These are phyloP conservation scores for Luvunga scandens DNA, from an alignment of 345 rosid genomes.

Conservation along the genomic window DNA sequence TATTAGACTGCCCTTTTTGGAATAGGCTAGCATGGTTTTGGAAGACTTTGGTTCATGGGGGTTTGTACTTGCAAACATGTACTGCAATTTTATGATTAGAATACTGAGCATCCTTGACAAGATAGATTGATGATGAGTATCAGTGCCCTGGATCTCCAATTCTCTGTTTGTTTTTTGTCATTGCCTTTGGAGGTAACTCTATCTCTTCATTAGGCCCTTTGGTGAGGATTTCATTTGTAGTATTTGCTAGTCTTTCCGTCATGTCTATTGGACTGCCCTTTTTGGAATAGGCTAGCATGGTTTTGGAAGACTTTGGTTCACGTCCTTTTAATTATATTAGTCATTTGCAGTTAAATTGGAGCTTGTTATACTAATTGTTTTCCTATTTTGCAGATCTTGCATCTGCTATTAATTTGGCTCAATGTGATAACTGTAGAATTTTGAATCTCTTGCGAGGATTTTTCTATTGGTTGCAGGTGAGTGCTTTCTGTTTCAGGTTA, in stretches of 20 bases:
- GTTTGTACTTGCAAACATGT: no score
- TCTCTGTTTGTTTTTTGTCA: neutral
- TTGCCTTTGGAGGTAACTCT: neutral
- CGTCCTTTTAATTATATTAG: neutral
- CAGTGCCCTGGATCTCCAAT: neutral
- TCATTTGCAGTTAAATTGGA: neutral
- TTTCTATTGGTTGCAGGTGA: conserved; percentile 72
- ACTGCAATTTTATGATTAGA: neutral
- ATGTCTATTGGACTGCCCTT: neutral
- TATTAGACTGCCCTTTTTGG: neutral
- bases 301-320: neutral
- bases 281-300: neutral
- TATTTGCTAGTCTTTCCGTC: neutral
- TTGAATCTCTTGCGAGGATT: conserved; percentile 77
- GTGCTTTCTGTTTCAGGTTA: conserved; percentile 18
- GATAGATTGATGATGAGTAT: neutral
- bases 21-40: neutral
- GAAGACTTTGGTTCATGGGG: neutral
- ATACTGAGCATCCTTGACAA: neutral
- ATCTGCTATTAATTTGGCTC: conserved; percentile 3
- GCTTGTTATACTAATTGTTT: neutral
- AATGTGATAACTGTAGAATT: conserved; percentile 25
- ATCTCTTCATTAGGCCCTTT: neutral
- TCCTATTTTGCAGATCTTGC: conserved; percentile 49
- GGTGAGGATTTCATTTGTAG: neutral